Evolutionary conservation across 177 flowering plant species (phyloP).

Genomic region (Telopea speciosissima): DNA sequence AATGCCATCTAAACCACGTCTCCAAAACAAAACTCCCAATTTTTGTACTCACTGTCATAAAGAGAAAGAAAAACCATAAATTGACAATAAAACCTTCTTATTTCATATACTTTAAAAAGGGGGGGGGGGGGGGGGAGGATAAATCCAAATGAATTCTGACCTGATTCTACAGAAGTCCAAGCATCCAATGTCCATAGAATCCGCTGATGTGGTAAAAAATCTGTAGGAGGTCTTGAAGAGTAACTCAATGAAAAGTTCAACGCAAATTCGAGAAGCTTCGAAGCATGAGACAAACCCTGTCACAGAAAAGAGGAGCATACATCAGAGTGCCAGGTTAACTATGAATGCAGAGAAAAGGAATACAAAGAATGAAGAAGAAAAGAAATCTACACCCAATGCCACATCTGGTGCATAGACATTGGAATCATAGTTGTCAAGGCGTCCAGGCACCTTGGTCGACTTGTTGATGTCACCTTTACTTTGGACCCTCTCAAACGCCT

Average conservation of each 20-base stretch:
- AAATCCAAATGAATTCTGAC: slow-evolving; percentile 23
- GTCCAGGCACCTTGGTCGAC: no score
- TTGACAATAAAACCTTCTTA: no score
- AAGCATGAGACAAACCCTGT: slow-evolving; percentile 35
- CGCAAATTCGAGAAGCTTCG: slow-evolving; percentile 33
- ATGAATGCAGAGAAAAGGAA: no score
- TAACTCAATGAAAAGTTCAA: slow-evolving; percentile 46
- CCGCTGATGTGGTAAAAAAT: slow-evolving; percentile 64
- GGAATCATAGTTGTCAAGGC: no score
- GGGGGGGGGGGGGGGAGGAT: no score
- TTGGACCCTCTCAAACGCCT: no score
- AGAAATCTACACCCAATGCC: not conserved
- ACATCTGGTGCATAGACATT: not conserved
- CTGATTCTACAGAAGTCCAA: slow-evolving; percentile 47
- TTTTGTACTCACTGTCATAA: slow-evolving; percentile 39
- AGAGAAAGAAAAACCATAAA: slow-evolving; percentile 1
- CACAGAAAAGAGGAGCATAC: not conserved
- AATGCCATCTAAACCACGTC: slow-evolving; percentile 94
- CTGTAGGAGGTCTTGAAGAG: slow-evolving; percentile 73
- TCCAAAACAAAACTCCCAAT: slow-evolving; percentile 60
- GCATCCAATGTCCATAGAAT: slow-evolving; percentile 67
- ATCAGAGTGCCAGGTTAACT: not conserved
- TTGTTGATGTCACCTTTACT: no score
- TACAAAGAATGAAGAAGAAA: not conserved
- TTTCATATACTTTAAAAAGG: no score